Percentiles rank a stretch among this genome's conserved stretches.
Conservation (phyloP, 129 eudicot species). For the Smallanthus sonchifolius region DNA sequence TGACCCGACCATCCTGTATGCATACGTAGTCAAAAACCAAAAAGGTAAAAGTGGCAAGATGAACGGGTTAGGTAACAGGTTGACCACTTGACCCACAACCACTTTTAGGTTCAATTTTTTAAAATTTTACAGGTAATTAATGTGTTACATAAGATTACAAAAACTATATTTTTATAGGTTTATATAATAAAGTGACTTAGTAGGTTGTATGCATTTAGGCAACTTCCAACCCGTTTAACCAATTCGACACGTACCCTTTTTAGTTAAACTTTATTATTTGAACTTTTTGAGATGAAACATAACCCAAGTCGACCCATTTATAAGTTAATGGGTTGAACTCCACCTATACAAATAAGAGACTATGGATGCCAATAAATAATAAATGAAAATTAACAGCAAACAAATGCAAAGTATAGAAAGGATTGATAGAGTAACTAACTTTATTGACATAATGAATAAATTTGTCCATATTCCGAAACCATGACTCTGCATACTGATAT, state of each 20-base stretch:
- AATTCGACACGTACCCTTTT: not conserved
- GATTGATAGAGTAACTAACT: conserved; percentile 40
- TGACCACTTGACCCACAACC: too few species aligned
- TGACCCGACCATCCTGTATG: conserved; percentile 90
- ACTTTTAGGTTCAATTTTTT: not conserved
- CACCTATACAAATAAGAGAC: not conserved
- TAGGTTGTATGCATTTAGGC: not conserved
- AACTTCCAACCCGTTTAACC: not conserved
- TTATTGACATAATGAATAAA: conserved; percentile 83
- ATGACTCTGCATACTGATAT: conserved; percentile 85
- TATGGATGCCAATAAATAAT: not conserved
- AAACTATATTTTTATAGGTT: not conserved
- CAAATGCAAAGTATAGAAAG: conserved; percentile 6
- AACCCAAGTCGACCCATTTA: not conserved
- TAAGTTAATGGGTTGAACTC: too few species aligned
- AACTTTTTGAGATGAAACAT: not conserved
- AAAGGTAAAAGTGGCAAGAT: not conserved
- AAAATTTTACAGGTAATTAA: not conserved
- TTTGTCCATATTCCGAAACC: conserved; percentile 94
- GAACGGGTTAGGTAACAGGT: not conserved
- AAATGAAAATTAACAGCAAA: not conserved
- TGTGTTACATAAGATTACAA: not conserved
- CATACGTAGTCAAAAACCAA: conserved; percentile 2
- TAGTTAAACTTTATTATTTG: not conserved
- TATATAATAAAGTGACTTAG: not conserved